A percentile compares a stretch with the other conserved stretches of the same genome.
phyloP scores from a whole-genome alignment of 2,329 filamentous ascomycete genomes.

The Grosmannia clavigera region DNA sequence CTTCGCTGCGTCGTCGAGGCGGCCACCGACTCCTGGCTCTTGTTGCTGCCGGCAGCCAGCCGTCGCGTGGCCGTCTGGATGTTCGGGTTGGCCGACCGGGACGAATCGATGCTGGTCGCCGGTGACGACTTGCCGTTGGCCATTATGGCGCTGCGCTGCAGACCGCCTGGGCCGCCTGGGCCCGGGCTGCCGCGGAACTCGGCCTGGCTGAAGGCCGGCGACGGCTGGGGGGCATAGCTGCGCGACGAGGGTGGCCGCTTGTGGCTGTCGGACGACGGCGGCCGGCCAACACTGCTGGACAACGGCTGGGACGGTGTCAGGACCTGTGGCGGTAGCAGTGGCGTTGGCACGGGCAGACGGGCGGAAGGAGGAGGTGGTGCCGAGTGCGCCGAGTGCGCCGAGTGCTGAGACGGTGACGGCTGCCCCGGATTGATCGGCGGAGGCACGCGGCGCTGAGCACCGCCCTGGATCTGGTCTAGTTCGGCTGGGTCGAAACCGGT shows the following conservation, averaged over 20 bases:
- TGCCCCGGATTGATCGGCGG: conserved; percentile 11
- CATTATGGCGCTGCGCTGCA: conserved; percentile 17
- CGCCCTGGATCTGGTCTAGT: conserved; percentile 60
- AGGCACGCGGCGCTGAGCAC: conserved; percentile 27
- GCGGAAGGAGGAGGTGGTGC: conserved; percentile 13
- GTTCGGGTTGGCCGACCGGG: conserved; percentile 25
- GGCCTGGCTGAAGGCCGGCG: neutral
- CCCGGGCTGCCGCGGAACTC: neutral
- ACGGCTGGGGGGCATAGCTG: neutral
- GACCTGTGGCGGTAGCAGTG: neutral
- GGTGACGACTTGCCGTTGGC: conserved; percentile 31
- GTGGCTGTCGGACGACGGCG: neutral
- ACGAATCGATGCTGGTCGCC: conserved; percentile 38
- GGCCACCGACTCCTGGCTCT: conserved; percentile 45
- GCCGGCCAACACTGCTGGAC: neutral
- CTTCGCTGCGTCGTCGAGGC: conserved; percentile 34
- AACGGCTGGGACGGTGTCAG: neutral
- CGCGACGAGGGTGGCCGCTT: neutral
- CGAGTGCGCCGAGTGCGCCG: neutral
- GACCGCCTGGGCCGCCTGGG: too few relatives aligned
- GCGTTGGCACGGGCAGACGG: neutral
- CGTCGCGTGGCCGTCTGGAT: conserved; percentile 26
- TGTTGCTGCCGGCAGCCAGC: conserved; percentile 36
- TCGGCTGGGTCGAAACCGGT: conserved; percentile 73
- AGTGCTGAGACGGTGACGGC: conserved; percentile 3